Base-by-base conservation (phyloP, 139 green algal species). In the Tetradesmus obliquus region DNA sequence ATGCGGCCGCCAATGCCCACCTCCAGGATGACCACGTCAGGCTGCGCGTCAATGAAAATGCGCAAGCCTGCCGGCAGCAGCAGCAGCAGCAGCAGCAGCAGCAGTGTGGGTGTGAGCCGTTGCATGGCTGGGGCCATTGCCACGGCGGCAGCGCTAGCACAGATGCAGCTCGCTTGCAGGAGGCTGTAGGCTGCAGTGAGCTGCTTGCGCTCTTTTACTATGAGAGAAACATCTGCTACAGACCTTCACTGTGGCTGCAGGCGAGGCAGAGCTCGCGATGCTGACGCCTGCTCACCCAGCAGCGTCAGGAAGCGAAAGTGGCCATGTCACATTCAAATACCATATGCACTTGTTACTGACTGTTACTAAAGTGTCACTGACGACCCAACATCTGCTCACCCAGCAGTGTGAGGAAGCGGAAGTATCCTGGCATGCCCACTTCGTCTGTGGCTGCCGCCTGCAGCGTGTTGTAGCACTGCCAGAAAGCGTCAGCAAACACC, bases 301-400 rank as follows among this genome's bases (percentile, higher is more conserved):
- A 99, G 95, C 0, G 97, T 99, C 45, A 99, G 91, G 94, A 99
- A 99, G 55, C 96, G 91, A 93, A 99, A 99, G 93, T 98, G 99
- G 55, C 96, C 96, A 71, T 10, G 8, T 71, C 15, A 45, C 32
- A 45, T 45, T 45, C 32, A 45, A 45, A 45, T 45, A 45, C 32
- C 32, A 45, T 45, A 45, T 45, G 32, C 32, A 45, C 32, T 45
- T 45, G 32, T 45, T 45, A 45, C 32, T 45, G 32, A 45, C 32
- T 45, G 32, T 45, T 45, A 45, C 32, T 45, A 45, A 45, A 45
- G 32, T 45, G 32, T 45, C 71, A 79, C 71, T 45, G 17, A 24
- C 9, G 71, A 7, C 17, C 71, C 13, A 79, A 12, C 71, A 79
- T 79, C 24, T 62, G 57, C 94, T 92, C 93, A 97, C 96, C 96